Base-by-base conservation (phyloP, 225 moss, liverwort and hornwort species). In the Thuidium tamariscinum region DNA sequence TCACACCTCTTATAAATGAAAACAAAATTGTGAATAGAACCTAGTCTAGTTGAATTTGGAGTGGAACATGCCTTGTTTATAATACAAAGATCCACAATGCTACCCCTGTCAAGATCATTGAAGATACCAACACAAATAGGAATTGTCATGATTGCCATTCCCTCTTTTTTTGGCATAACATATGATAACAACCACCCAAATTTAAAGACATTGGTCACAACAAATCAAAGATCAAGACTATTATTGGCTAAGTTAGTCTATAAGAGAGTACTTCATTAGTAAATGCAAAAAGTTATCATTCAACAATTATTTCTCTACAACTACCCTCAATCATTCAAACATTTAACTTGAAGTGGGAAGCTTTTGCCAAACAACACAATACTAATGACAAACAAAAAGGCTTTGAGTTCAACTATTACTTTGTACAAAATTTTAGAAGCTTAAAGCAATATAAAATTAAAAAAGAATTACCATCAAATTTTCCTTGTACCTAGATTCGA, bases 101-200 rank as follows among this genome's bases (percentile, higher is more conserved):
- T 98, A 82, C 96, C 96, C 95, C 95, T 98, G 65, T 96, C 96
- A 56, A 96, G 95, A 91, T 98, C 97, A 83, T 96, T 96, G 82
- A 95, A 96, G 72, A 98, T 98, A 90, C 95, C 95, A 86, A 95
- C 95, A 82, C 95, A 94, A 86, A 96, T 93, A 61, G 97, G 95
- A 82, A 92, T 94, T 51, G 95, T 87, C 34, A 98, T 96, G 29
- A 98, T 87, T 5, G 89, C 93, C 94, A 98, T 95, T 74, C 95
- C 96, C 88, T 96, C 97, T 83, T 97, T 95, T 93, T 95, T 96
- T 97, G 92, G 74, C 87, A 56, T 83, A 77, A 74, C 23, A 77
- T 23, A 91, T 19, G 72, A 68, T 27, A 86, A 49, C 7, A 77
- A 26, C 27, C 37, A 86, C 62, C 44, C 55, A 39, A 54, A 48